Conservation (phyloP, 352 stramenopile species). For the Globisporangium canariense region DNA sequence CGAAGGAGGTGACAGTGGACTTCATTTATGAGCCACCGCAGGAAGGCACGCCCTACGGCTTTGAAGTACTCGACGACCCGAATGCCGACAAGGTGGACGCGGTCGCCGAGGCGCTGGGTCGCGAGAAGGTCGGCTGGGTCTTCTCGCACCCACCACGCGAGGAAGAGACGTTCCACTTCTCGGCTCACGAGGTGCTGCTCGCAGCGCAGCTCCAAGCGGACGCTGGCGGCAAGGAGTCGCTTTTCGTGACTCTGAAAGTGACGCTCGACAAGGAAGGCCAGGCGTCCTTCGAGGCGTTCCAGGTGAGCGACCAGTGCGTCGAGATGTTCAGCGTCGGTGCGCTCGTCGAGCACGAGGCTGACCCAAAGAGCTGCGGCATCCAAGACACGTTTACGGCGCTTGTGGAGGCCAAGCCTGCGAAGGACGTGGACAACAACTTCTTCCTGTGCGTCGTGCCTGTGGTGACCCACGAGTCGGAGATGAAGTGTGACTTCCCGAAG, state of each 20-base stretch:
- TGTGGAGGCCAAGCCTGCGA: slow-evolving; percentile 92
- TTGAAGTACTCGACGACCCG: slow-evolving; percentile 92
- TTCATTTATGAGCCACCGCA: slow-evolving; percentile 97
- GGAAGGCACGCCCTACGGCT: slow-evolving; percentile 83
- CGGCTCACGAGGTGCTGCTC: slow-evolving; percentile 86
- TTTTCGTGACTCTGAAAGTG: slow-evolving; percentile 96
- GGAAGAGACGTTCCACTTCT: slow-evolving; percentile 94
- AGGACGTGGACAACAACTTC: slow-evolving; percentile 96
- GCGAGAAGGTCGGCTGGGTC: slow-evolving; percentile 96
- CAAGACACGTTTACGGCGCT: slow-evolving; percentile 97
- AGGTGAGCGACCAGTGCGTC: slow-evolving; percentile 96
- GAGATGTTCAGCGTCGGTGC: slow-evolving; percentile 97
- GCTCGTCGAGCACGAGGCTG: slow-evolving; percentile 80
- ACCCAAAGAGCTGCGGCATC: slow-evolving; percentile 91
- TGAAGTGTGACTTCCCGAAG: slow-evolving; percentile 93
- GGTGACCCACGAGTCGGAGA: slow-evolving; percentile 89
- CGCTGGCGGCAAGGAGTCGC: slow-evolving; percentile 90
- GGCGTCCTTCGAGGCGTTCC: slow-evolving; percentile 95
- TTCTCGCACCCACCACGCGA: slow-evolving; percentile 96
- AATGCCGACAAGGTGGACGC: slow-evolving; percentile 80
- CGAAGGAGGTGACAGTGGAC: slow-evolving; percentile 89
- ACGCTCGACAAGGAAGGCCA: slow-evolving; percentile 92
- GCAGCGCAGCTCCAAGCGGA: slow-evolving; percentile 95
- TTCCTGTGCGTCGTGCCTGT: slow-evolving; percentile 97
- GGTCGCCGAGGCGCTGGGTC: slow-evolving; percentile 84